These are phyloP conservation scores for Salicornia ramosissima DNA, from an alignment of 148 eudicot genomes.

Conservation along the genomic window DNA sequence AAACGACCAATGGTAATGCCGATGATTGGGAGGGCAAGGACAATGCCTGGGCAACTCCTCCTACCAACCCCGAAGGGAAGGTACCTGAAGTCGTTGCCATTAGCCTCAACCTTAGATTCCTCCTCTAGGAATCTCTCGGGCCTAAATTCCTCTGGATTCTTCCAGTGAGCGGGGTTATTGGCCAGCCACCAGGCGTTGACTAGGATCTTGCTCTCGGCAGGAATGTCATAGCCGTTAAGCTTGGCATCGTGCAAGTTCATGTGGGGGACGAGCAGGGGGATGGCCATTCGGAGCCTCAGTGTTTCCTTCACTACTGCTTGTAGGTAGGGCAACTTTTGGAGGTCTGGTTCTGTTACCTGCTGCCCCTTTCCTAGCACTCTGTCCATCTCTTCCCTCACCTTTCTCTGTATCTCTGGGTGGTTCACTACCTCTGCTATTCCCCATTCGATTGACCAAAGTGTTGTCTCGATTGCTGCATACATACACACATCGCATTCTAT, in stretches of 20 bases:
- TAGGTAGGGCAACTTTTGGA: conserved; percentile 57
- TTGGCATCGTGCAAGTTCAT: conserved; percentile 81
- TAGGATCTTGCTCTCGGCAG: conserved; percentile 75
- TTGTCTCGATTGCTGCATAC: conserved; percentile 72
- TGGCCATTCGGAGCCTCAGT: conserved; percentile 71
- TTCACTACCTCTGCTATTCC: conserved; percentile 78
- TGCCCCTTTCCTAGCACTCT: conserved; percentile 48
- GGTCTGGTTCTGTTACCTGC: conserved; percentile 71
- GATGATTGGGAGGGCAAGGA: conserved; percentile 72
- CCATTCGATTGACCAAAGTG: conserved; percentile 90
- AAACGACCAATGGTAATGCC: conserved; percentile 73
- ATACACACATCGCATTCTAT: not conserved
- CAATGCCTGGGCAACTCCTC: conserved; percentile 86
- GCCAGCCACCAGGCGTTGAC: conserved; percentile 92
- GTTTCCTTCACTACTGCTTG: conserved; percentile 83
- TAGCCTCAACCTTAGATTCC: conserved; percentile 74
- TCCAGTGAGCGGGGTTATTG: conserved; percentile 77
- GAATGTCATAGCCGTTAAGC: conserved; percentile 67
- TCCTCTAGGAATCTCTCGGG: conserved; percentile 88
- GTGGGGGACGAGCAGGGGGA: conserved; percentile 81
- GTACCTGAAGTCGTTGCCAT: conserved; percentile 73
- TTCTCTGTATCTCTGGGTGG: conserved; percentile 71
- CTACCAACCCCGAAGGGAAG: conserved; percentile 81
- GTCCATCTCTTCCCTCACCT: conserved; percentile 63
- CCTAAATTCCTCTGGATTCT: conserved; percentile 76